Base-by-base conservation (phyloP, 2,329 filamentous ascomycete genomes). In the Pseudopithomyces maydicus region DNA sequence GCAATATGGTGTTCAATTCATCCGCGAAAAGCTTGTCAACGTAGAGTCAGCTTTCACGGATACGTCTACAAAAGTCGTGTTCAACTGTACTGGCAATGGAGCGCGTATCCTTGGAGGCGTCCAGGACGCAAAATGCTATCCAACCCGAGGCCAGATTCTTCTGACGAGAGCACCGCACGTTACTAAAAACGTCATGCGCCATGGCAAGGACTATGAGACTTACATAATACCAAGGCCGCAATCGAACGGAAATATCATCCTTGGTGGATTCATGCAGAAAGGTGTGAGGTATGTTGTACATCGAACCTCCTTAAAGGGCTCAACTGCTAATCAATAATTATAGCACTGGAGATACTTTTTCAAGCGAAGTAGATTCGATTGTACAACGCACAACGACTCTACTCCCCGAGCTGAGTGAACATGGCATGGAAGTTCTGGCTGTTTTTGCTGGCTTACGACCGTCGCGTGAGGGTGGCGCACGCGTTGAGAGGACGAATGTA, bases 181-280 rank as follows among this genome's bases (percentile, higher is more conserved):
- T 19, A 11, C 36, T 0, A 54, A 57, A 29, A 65, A 62, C n/a
- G 51, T 64, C 2, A 65, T 65, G 63, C 56, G 63, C 4, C 63
- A 65, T 52, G 63, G 63, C 3, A 62, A 55, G 23, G 63, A 65
- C 20, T 64, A 65, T 26, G 61, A 65, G 26, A 65, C 63, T 14
- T 65, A 65, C 20, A 62, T 65, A 12, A 65, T 64, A 45, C 63
- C 63, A 12, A 51, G 63, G n/a, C 61, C 63, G 6, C 50, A 57
- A 23, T 65, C 63, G 6, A 65, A 62, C 26, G 63, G 63, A 5
- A 65, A 64, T 19, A 45, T 65, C 15, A 59, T 65, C 17, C 61
- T 65, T 32, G 63, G 63, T 38, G 63, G 61, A 1, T 65, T 46
- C 17, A 65, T 65, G 63, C 63, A 65, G 44, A 64, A 64, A 49